Conservation (phyloP, 148 eudicot species). For the Linanthus parryae region DNA sequence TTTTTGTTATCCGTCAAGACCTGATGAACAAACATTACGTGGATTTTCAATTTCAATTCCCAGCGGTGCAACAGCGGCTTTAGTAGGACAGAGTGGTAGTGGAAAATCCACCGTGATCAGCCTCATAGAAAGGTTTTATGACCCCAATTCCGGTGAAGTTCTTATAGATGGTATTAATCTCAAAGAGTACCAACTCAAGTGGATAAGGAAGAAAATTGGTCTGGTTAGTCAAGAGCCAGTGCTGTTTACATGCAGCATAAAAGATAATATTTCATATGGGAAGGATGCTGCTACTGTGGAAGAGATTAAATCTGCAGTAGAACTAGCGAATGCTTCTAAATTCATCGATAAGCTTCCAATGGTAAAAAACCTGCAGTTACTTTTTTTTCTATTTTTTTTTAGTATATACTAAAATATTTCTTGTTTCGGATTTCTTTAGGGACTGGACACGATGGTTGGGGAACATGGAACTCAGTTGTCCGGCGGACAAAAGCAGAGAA, state of each 20-base stretch:
- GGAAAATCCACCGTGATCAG: slow-evolving; percentile 66
- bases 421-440: too few relatives aligned
- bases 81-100: slow-evolving; percentile 68
- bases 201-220: slow-evolving; percentile 52
- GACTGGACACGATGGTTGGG: slow-evolving; percentile 76
- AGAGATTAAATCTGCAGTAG: slow-evolving; percentile 48
- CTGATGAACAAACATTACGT: slow-evolving; percentile 46
- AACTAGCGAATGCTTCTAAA: slow-evolving; percentile 61
- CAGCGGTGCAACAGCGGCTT: slow-evolving; percentile 47
- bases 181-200: slow-evolving; percentile 50
- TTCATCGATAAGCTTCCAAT: slow-evolving; percentile 51
- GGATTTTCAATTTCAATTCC: slow-evolving; percentile 47
- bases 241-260: slow-evolving; percentile 50
- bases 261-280: slow-evolving; percentile 56
- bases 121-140: slow-evolving; percentile 56
- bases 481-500: slow-evolving; percentile 89
- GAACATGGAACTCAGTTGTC: slow-evolving; percentile 85
- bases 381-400: neutral
- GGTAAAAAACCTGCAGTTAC: slow-evolving; percentile 9
- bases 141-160: slow-evolving; percentile 52
- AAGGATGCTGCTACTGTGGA: slow-evolving; percentile 46
- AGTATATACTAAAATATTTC: too few relatives aligned
- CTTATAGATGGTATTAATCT: slow-evolving; percentile 48
- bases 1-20: slow-evolving; percentile 54
- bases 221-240: slow-evolving; percentile 75